Conservation (phyloP, 345 rosid genomes). For the Rubroshorea leprosula region DNA sequence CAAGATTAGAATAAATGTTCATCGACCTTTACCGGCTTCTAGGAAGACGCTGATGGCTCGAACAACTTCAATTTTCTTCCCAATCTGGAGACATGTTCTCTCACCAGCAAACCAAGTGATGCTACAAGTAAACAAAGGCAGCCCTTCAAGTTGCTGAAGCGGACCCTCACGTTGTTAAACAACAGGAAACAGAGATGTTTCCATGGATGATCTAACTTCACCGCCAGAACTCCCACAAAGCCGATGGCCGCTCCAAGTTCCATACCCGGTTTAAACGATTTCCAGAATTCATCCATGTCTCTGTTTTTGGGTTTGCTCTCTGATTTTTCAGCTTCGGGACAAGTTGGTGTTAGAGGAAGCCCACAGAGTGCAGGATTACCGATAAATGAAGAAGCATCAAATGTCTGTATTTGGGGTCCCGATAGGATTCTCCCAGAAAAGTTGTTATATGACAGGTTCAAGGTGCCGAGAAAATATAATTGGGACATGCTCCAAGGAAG, state of each 20-base stretch:
- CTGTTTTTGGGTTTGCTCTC: neutral
- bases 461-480: constrained; percentile 14
- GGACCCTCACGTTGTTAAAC: neutral
- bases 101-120: neutral
- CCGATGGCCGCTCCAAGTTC: neutral
- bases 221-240: neutral
- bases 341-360: neutral
- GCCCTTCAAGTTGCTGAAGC: neutral
- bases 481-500: neutral
- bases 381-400: constrained; percentile 15
- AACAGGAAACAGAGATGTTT: neutral
- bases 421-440: constrained; percentile 25
- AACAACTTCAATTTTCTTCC: neutral
- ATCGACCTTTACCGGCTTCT: too few species aligned
- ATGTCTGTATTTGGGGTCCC: constrained; percentile 14
- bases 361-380: constrained; percentile 24
- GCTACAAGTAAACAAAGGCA: neutral
- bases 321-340: neutral
- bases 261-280: neutral
- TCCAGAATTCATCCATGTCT: neutral
- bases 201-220: neutral
- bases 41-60: neutral
- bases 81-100: neutral
- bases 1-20: too few species aligned
- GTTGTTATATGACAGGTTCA: constrained; percentile 23